These are phyloP conservation scores for Phytopythium mirpurense DNA, from an alignment of 352 stramenopile genomes.

Conservation along the genomic window DNA sequence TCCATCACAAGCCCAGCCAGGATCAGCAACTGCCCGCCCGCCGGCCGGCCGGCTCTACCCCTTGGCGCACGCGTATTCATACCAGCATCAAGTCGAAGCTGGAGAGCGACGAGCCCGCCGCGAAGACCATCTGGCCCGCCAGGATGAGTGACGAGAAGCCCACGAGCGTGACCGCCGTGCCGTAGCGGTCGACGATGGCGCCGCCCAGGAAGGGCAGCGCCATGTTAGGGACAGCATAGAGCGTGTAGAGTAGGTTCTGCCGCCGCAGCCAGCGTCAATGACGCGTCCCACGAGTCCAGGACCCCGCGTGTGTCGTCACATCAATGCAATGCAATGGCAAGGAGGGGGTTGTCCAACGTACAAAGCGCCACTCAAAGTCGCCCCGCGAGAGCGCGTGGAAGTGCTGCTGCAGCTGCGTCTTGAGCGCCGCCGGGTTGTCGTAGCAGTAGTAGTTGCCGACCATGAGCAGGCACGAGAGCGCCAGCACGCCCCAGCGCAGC, in stretches of 20 bases:
- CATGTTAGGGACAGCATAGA: slow-evolving; percentile 92
- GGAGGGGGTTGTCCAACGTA: too few species aligned
- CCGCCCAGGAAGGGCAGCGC: slow-evolving; percentile 92
- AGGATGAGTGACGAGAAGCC: slow-evolving; percentile 84
- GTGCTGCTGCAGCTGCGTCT: slow-evolving; percentile 83
- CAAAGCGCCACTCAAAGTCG: slow-evolving; percentile 81
- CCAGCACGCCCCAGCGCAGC: slow-evolving; percentile 81
- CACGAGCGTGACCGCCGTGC: slow-evolving; percentile 77
- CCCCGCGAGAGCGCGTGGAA: slow-evolving; percentile 64
- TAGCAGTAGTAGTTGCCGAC: slow-evolving; percentile 92
- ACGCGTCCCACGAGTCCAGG: too few species aligned
- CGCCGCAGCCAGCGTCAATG: not conserved
- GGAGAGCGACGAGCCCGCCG: slow-evolving; percentile 73
- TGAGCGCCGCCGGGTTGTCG: slow-evolving; percentile 85
- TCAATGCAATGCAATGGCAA: too few species aligned
- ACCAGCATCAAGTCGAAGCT: slow-evolving; percentile 79
- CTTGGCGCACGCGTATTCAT: too few species aligned
- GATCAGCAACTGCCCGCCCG: slow-evolving; percentile 4
- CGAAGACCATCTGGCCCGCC: slow-evolving; percentile 85
- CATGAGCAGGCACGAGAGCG: slow-evolving; percentile 86
- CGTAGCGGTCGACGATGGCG: slow-evolving; percentile 87
- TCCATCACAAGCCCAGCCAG: slow-evolving; percentile 5
- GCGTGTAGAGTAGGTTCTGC: slow-evolving; percentile 90
- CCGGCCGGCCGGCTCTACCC: too few species aligned
- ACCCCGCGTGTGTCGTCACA: too few species aligned